Evolutionary conservation across 345 rosid species (phyloP), one percentile per base, ranked within the genome.

Genomic region (Combretum micranthum): DNA sequence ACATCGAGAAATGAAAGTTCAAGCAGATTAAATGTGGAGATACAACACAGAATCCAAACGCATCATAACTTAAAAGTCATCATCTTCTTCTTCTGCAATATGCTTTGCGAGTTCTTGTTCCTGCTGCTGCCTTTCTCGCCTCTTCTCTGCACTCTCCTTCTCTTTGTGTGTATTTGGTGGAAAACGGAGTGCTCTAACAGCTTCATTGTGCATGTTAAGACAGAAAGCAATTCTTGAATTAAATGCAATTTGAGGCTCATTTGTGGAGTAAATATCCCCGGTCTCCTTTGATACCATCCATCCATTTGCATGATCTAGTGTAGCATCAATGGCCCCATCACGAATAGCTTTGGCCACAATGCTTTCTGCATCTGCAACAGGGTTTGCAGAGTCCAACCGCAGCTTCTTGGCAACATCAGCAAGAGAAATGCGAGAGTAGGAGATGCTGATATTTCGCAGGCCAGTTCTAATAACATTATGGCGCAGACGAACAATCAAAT

Each of bases 21-120:
- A 32, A 32, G 39, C 39, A 32, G 39, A 32, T 32, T 32, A 32
- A 32, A 32, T 32, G 39, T 32, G 9, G 39, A 5, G 39, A 32
- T 32, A 3, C 39, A 32, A 32, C 39, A 32, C 10, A 32, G 10
- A 3, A 32, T 32, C 39, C 39, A 32, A 32, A 32, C 5, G 9
- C 10, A 4, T 32, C 7, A 32, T 5, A 4, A 13, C 22, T 72
- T 69, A 85, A 57, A 83, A 88, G 32, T 83, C 91, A 43, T 83
- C 93, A n/a, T 90, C 96, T 6, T 90, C 97, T 62, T 90, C 89
- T 77, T 90, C 96, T 0, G 89, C 90, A 59, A 90, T 83, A 74
- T 85, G 86, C 68, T 87, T 82, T 1, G 96, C 91, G 1, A 91
- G 91, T 70, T 91, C 96, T 57, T 90, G 84, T 50, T 87, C 92